Percentiles rank a stretch among this genome's conserved stretches.
Conservation (phyloP, 768 basidiomycete species). For the Gymnopilus dilepis region DNA sequence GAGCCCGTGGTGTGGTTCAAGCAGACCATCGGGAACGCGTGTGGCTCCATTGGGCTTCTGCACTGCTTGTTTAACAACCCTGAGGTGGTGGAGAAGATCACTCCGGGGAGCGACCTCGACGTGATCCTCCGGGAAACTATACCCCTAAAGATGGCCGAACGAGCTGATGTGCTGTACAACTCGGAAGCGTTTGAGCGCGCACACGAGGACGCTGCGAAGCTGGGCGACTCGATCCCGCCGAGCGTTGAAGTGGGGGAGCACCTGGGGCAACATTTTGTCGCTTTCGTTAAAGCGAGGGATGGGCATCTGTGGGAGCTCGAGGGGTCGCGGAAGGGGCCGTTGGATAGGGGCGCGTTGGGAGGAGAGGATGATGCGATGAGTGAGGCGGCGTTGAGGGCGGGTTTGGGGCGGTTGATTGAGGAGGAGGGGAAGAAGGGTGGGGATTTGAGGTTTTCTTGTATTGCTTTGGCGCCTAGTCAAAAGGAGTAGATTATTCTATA, state of each 20-base stretch:
- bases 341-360: constrained; percentile 13
- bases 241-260: background rate
- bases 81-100: background rate
- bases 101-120: constrained; percentile 11
- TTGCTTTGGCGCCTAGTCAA: constrained; percentile 9
- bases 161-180: constrained; percentile 18
- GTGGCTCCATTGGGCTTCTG: constrained; percentile 17
- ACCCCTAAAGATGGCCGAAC: constrained; percentile 6
- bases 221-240: constrained; percentile 13
- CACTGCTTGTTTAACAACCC: constrained; percentile 15
- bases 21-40: constrained; percentile 18
- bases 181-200: constrained; percentile 8
- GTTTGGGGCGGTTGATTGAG: constrained; percentile 15
- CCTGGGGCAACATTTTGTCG: constrained; percentile 19
- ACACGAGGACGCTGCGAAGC: constrained; percentile 11
- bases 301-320: constrained; percentile 21
- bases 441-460: constrained; percentile 19
- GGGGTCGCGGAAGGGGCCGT: constrained; percentile 15
- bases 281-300: constrained; percentile 18
- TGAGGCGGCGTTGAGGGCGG: constrained; percentile 12
- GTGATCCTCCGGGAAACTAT: constrained; percentile 1
- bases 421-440: constrained; percentile 11
- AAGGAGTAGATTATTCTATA: too few species aligned
- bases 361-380: constrained; percentile 18
- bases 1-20: constrained; percentile 22